phyloP scores from a whole-genome alignment of 2,329 filamentous ascomycete species.

The Nothophoma quercina region DNA sequence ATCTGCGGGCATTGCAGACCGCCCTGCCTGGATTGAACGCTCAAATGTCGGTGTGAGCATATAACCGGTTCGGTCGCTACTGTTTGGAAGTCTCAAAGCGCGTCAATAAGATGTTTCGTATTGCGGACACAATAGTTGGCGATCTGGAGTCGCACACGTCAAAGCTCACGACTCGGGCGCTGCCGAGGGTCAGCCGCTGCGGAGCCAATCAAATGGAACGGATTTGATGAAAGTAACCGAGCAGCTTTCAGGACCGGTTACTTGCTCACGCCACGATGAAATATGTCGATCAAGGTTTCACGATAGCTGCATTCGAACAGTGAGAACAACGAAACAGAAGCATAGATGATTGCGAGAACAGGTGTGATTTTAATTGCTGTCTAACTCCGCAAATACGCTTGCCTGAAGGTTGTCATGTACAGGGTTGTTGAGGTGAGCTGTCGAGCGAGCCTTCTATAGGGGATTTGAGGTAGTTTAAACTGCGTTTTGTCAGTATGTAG shows the following conservation, averaged over 20 bases:
- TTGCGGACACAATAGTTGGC: background rate
- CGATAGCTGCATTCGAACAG: background rate
- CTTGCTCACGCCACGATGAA: background rate
- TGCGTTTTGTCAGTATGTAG: slow-evolving; percentile 30
- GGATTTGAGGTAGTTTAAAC: slow-evolving; percentile 29
- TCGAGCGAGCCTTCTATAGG: background rate
- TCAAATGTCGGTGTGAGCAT: background rate
- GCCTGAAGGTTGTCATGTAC: background rate
- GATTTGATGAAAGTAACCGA: slow-evolving; percentile 18
- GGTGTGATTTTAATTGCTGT: background rate
- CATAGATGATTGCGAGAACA: background rate
- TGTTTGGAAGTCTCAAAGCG: background rate
- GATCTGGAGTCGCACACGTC: slow-evolving; percentile 4
- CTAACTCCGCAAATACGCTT: background rate
- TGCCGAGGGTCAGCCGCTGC: slow-evolving; percentile 2
- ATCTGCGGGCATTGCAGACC: background rate
- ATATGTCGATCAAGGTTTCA: background rate
- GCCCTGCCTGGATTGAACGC: no score
- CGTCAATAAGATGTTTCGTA: background rate
- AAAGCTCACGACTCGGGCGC: slow-evolving; percentile 11
- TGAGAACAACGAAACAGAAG: background rate
- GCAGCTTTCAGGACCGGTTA: slow-evolving; percentile 8
- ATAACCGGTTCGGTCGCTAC: background rate
- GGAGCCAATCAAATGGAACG: slow-evolving; percentile 13
- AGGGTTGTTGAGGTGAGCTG: background rate